Conservation (phyloP, 2,329 filamentous ascomycete species). For the Pseudogymnoascus pannorum region DNA sequence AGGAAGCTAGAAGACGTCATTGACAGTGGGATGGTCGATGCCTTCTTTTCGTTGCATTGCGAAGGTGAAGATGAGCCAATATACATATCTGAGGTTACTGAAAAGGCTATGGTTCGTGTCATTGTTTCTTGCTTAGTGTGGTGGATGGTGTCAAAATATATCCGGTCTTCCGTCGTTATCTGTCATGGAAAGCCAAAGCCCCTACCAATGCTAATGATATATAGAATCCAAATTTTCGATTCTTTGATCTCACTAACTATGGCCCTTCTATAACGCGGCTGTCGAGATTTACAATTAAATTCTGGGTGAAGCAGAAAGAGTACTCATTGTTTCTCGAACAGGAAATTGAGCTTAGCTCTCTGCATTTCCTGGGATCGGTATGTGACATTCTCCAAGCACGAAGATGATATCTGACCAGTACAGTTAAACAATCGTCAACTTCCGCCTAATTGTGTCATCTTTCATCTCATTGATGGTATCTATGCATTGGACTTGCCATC, state of each 20-base stretch:
- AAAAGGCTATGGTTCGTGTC: conserved; percentile 59
- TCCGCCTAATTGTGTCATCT: conserved; percentile 74
- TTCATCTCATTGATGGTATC: conserved; percentile 79
- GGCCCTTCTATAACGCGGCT: conserved; percentile 58
- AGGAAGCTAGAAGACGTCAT: conserved; percentile 68
- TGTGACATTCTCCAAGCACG: conserved; percentile 30
- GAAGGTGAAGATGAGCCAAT: conserved; percentile 60
- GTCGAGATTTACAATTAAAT: conserved; percentile 56
- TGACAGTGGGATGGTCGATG: conserved; percentile 68
- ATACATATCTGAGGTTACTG: conserved; percentile 80
- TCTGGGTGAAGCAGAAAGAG: conserved; percentile 62
- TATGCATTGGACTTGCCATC: conserved; percentile 70
- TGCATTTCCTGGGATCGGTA: conserved; percentile 69
- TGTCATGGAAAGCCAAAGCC: not conserved
- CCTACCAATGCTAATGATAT: not conserved
- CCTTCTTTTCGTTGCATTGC: conserved; percentile 80
- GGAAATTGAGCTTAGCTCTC: conserved; percentile 56
- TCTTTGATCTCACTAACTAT: conserved; percentile 66
- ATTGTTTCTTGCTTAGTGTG: not conserved
- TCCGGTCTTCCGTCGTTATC: not conserved
- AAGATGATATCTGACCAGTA: conserved; percentile 33
- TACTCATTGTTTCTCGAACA: conserved; percentile 63
- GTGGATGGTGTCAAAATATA: not conserved
- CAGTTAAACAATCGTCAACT: conserved; percentile 61
- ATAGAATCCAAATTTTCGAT: conserved; percentile 76